Evolutionary conservation across 352 stramenopile genomes (phyloP), one percentile per base, ranked within the genome.

Genomic region (Blastocystis hominis): DNA sequence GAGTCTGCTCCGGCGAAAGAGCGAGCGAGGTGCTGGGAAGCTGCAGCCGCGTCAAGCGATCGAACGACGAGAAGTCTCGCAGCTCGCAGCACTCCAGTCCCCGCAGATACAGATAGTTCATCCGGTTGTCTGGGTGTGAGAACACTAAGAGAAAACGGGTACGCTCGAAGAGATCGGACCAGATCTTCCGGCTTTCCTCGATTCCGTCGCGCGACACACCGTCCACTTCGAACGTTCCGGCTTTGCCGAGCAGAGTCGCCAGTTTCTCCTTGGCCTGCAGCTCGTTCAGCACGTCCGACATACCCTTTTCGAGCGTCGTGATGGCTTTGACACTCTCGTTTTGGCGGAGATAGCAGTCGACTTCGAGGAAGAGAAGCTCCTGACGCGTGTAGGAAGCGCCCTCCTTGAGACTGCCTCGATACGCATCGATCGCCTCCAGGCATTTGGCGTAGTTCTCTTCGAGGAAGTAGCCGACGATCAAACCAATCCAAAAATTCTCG

Each of bases 51-150:
- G 50, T 20, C 9, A 80, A 42, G 15, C 40, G 44, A 17, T 17
- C 10, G 50, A 68, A 84, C 6, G 5, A 46, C 10, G 50, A 36
- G 56, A 84, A 84, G 15, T 68, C 6, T 46, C 44, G 4, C 20
- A 84, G 50, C 6, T 38, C 72, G 56, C 72, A 84, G 55, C 72
- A 84, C 55, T 84, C 72, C 50, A 84, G 46, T 44, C 72, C 72
- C 13, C 72, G 44, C 15, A 56, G 44, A 64, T 84, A 84, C 7
- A 47, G 1, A 46, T 64, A 84, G 50, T 84, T 84, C 47, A 68
- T 53, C 0, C 20, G 13, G 44, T 84, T 84, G 44, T 59, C 50
- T 59, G n/a, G 50, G n/a, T 1, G 13, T 20, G 50, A 59, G 13
- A 20, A 20, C n/a, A 13, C n/a, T 13, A 59, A 13, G 50, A 30